Evolutionary conservation across 129 eudicot genomes (phyloP).

Genomic region (Tagetes patula): DNA sequence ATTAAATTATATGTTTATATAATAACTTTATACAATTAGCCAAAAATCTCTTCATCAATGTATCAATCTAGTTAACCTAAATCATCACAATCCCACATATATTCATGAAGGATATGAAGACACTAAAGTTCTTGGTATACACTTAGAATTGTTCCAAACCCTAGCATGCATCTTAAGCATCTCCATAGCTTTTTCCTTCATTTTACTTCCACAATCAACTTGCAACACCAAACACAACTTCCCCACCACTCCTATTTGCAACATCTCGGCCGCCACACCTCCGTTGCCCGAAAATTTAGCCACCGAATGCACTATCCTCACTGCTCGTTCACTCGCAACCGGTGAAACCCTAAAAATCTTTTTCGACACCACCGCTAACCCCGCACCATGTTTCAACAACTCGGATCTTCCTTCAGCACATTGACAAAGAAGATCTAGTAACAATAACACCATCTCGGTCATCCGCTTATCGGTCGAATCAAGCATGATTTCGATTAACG

Average conservation of each 20-base stretch:
- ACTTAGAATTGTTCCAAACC: slow-evolving; percentile 60
- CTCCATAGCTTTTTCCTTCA: slow-evolving; percentile 60
- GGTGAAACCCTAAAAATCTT: slow-evolving; percentile 62
- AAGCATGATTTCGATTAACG: slow-evolving; percentile 39
- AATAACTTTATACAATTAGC: slow-evolving; percentile 10
- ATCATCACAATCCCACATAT: not conserved
- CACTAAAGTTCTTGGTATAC: slow-evolving; percentile 41
- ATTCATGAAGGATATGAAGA: slow-evolving; percentile 47
- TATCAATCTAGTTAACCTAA: slow-evolving; percentile 1
- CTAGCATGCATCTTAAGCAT: slow-evolving; percentile 57
- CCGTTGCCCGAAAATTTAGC: slow-evolving; percentile 44
- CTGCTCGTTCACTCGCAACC: slow-evolving; percentile 55
- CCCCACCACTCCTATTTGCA: slow-evolving; percentile 60
- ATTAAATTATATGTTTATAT: not conserved
- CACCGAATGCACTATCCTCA: slow-evolving; percentile 52
- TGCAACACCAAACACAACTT: slow-evolving; percentile 67
- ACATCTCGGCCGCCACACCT: slow-evolving; percentile 54
- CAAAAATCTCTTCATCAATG: slow-evolving; percentile 21
- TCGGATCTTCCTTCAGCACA: slow-evolving; percentile 72
- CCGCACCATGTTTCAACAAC: slow-evolving; percentile 56
- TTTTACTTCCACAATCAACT: slow-evolving; percentile 53
- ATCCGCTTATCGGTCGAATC: slow-evolving; percentile 45
- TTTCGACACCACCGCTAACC: slow-evolving; percentile 65
- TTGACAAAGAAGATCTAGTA: slow-evolving; percentile 48
- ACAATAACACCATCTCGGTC: slow-evolving; percentile 48